Percentiles rank a stretch among this genome's conserved stretches.
phyloP scores from a whole-genome alignment of 75 land plant species.

The Sequoia sempervirens region DNA sequence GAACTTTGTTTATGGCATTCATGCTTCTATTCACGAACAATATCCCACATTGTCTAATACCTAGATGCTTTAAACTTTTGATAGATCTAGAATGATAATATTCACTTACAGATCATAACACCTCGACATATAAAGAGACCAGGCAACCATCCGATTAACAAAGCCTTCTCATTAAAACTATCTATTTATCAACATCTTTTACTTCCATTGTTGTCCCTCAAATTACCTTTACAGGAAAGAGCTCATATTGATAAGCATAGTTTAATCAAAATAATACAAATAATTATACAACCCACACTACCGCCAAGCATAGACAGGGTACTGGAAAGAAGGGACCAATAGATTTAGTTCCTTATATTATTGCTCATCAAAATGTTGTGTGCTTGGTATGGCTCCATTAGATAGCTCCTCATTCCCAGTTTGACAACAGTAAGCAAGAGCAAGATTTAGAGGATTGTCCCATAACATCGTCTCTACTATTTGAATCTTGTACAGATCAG shows the following conservation, averaged over 20 bases:
- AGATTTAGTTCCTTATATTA: conserved; percentile 71
- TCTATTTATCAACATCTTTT: not conserved
- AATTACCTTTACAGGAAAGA: not conserved
- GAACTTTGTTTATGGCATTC: not conserved
- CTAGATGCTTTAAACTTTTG: not conserved
- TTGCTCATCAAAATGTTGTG: conserved; percentile 56
- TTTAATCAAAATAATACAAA: not conserved
- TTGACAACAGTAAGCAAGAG: conserved; percentile 34
- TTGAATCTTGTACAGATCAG: conserved; percentile 53
- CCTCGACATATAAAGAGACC: not conserved
- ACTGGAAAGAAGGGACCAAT: conserved; percentile 60
- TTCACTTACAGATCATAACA: not conserved
- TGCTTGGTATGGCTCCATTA: conserved; percentile 84
- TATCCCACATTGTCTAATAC: not conserved
- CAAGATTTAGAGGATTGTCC: conserved; percentile 60
- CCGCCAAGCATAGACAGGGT: conserved; percentile 88
- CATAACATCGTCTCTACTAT: not conserved
- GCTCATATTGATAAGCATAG: not conserved
- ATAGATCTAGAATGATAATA: not conserved
- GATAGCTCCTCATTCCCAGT: conserved; percentile 76
- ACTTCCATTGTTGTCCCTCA: not conserved
- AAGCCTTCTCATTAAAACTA: not conserved
- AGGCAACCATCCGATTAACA: not conserved
- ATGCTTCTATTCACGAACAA: not conserved
- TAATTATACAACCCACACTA: not conserved